A percentile compares a stretch with the other conserved stretches of the same genome.
Conservation (phyloP, 2,329 filamentous ascomycete genomes). For the Fusarium siculi region DNA sequence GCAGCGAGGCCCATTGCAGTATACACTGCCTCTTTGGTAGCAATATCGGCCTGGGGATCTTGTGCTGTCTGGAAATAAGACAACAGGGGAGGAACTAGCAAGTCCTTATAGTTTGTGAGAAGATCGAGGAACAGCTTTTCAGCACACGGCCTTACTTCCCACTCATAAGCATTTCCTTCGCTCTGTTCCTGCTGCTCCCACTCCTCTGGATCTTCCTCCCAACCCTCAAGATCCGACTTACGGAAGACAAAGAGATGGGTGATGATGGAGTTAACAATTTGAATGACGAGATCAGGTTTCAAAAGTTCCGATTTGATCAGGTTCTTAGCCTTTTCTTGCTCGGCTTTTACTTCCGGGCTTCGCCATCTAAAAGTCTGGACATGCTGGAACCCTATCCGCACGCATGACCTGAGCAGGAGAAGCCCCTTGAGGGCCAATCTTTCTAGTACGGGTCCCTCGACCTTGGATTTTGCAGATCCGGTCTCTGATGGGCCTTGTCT, state of each 20-base stretch:
- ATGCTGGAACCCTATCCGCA: constrained; percentile 86
- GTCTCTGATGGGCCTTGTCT: constrained; percentile 55
- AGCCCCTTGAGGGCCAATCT: constrained; percentile 85
- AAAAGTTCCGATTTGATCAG: constrained; percentile 80
- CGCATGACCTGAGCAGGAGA: constrained; percentile 81
- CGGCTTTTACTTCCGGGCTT: constrained; percentile 77
- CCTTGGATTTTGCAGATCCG: constrained; percentile 58
- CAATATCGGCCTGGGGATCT: constrained; percentile 71
- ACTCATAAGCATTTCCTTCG: constrained; percentile 87
- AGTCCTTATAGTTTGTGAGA: constrained; percentile 85
- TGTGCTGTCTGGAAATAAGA: constrained; percentile 84
- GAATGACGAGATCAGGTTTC: constrained; percentile 78
- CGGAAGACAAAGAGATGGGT: constrained; percentile 90
- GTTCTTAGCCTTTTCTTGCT: constrained; percentile 76
- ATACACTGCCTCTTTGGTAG: constrained; percentile 94
- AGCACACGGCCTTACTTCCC: constrained; percentile 89
- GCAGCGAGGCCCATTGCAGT: constrained; percentile 90
- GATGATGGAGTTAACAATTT: constrained; percentile 86
- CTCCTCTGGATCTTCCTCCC: constrained; percentile 94
- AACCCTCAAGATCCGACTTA: constrained; percentile 84
- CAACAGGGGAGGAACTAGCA: constrained; percentile 82
- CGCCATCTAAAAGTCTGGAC: constrained; percentile 86
- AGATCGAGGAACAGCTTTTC: constrained; percentile 95
- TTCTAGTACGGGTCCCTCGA: constrained; percentile 75
- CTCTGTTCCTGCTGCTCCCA: constrained; percentile 94